These are phyloP conservation scores for Saccharomyces jurei DNA, from an alignment of 805 yeast genomes.

Conservation along the genomic window DNA sequence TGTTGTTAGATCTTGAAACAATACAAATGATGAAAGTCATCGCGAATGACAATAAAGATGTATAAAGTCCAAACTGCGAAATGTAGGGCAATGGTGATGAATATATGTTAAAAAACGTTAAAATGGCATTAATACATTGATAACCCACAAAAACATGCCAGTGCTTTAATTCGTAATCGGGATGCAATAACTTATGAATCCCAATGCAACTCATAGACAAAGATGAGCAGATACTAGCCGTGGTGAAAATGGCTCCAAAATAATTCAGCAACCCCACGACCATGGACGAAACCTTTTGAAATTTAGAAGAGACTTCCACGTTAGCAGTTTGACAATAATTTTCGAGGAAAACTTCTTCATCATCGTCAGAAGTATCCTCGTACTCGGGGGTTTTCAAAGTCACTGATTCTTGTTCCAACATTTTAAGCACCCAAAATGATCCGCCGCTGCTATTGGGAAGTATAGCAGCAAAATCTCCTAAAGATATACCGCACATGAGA, in stretches of 20 bases:
- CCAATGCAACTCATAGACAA: constrained; percentile 47
- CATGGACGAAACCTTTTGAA: constrained; percentile 33
- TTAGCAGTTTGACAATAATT: constrained; percentile 6
- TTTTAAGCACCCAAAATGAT: constrained; percentile 48
- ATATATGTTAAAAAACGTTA: constrained; percentile 43
- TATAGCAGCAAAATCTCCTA: constrained; percentile 47
- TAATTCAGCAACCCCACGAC: constrained; percentile 53
- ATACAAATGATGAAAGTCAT: constrained; percentile 47
- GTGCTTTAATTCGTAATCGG: constrained; percentile 33
- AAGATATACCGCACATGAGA: constrained; percentile 39
- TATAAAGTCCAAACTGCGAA: constrained; percentile 42
- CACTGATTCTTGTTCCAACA: constrained; percentile 29
- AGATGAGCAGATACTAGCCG: constrained; percentile 51
- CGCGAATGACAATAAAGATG: constrained; percentile 44
- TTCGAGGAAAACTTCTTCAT: constrained; percentile 7
- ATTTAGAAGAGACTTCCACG: constrained; percentile 1
- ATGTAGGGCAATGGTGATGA: constrained; percentile 45
- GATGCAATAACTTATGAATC: constrained; percentile 34
- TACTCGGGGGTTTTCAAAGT: background rate
- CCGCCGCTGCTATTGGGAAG: constrained; percentile 55
- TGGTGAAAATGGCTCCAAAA: constrained; percentile 54
- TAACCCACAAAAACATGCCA: constrained; percentile 52
- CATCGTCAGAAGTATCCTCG: background rate
- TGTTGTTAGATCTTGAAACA: constrained; percentile 42
- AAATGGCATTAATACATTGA: constrained; percentile 37